These are phyloP conservation scores for Phallus indusiatus DNA, from an alignment of 768 basidiomycete genomes.

Conservation along the genomic window DNA sequence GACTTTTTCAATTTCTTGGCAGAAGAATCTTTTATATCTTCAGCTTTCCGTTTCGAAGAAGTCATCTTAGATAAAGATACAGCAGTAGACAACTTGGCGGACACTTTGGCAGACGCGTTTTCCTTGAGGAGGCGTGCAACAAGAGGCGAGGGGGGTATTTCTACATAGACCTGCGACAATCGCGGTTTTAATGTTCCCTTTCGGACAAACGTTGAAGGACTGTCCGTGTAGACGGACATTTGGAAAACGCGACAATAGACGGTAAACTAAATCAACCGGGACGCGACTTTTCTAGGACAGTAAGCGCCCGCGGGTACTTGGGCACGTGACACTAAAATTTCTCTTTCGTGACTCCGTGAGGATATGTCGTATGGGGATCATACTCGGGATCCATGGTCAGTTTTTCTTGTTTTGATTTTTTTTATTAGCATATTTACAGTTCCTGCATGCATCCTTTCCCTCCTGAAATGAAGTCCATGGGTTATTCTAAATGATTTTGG, in stretches of 20 bases:
- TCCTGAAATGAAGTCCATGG: slow-evolving; percentile 66
- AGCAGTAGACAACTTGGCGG: slow-evolving; percentile 8
- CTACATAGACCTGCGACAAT: slow-evolving; percentile 44
- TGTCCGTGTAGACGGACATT: background rate
- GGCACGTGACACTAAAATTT: slow-evolving; percentile 8
- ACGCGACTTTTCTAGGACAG: background rate
- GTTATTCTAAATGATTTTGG: slow-evolving; percentile 98
- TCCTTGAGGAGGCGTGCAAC: slow-evolving; percentile 7
- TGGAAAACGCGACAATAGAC: background rate
- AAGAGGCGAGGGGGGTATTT: slow-evolving; percentile 45
- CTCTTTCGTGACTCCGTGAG: background rate
- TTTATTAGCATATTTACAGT: slow-evolving; percentile 4
- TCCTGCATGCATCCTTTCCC: background rate
- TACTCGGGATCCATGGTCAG: slow-evolving; percentile 86
- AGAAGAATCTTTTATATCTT: background rate
- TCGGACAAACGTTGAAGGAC: background rate
- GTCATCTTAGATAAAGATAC: slow-evolving; percentile 21
- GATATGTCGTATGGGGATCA: slow-evolving; percentile 86
- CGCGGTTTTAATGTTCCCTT: slow-evolving; percentile 14
- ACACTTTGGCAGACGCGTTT: slow-evolving; percentile 9
- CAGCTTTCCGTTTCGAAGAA: slow-evolving; percentile 40
- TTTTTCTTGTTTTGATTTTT: background rate
- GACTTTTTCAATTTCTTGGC: background rate
- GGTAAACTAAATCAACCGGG: background rate
- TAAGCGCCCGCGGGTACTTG: background rate